Base-by-base conservation (phyloP, 192 early-diverging fungal genomes). In the Coemansia sp. region DNA sequence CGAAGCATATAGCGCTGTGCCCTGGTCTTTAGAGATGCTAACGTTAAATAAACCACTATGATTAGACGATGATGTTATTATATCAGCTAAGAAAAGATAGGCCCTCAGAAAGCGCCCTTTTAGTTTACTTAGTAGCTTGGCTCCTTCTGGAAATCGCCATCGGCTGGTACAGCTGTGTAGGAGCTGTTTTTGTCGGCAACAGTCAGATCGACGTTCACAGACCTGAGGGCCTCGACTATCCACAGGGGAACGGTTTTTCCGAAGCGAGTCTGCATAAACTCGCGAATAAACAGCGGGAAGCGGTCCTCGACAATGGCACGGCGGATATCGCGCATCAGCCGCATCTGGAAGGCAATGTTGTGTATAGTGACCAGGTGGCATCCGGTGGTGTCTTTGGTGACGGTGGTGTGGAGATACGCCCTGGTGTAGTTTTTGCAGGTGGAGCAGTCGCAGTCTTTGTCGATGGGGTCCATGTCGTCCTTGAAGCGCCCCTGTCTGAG, bases 311-410 rank as follows among this genome's bases (percentile, higher is more conserved):
- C 72, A 46, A 94, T 91, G 23, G 86, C 84, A 30, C 74, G 68
- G 58, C 89, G 86, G 61, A 94, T 90, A 62, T 86, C 85, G 36
- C 82, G 68, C 92, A 94, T 94, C 50, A 94, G 62, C 14, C 88
- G 83, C 79, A 94, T 83, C 68, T 94, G 92, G 82, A 85, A 94
- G 3, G 90, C 88, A 29, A 91, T 85, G 68, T 94, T 94, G 71
- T 94, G 92, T 52, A 92, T 71, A 19, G 89, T 86, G 30, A 94
- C 73, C 68, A 94, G 75, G 55, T 94, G 92, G 65, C 90, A 89
- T 4, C 87, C 90, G 13, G 88, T 86, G 0, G 90, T 94, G 51
- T 94, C 90, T 61, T 85, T 85, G 48, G 86, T 85, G 20, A 85
- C 84, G 18, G 89, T 55, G 16, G 83, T 82, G 78, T 86, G 84